phyloP scores from a whole-genome alignment of 192 early-diverging fungal genomes.

The Coemansia sp. region DNA sequence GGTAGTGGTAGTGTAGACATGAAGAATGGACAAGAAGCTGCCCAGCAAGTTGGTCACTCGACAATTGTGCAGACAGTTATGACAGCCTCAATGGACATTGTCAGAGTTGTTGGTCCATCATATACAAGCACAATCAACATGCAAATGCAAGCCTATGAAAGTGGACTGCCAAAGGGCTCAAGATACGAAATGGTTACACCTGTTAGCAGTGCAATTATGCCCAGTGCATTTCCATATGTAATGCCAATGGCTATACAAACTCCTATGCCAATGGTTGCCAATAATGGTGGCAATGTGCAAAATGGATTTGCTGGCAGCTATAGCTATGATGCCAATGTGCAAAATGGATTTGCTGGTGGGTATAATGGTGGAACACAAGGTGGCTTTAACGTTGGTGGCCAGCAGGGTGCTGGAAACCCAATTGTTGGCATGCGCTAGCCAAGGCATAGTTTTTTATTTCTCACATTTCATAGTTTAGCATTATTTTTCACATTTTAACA shows the following conservation, averaged over 20 bases:
- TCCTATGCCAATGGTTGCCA: no score
- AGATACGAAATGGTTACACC: neutral
- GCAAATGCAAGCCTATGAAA: constrained; percentile 3
- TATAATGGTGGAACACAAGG: neutral
- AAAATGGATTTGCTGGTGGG: no score
- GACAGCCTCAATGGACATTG: constrained; percentile 15
- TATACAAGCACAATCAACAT: constrained; percentile 24
- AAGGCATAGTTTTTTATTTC: neutral
- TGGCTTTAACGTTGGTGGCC: no score
- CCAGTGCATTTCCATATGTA: neutral
- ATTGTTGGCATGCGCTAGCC: no score
- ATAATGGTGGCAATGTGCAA: no score
- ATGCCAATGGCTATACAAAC: neutral
- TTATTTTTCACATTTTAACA: no score
- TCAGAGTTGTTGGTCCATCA: constrained; percentile 14
- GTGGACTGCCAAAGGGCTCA: neutral
- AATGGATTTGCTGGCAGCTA: no score
- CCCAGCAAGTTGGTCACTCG: constrained; percentile 5
- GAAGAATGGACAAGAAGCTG: neutral
- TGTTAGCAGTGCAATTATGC: neutral
- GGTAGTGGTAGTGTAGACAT: neutral
- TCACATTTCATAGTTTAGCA: neutral
- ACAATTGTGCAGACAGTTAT: constrained; percentile 12
- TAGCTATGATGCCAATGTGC: no score
- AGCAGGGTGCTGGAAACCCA: no score